phyloP scores from a whole-genome alignment of 176 grass and related monocot species.

The Carex myosuroides region DNA sequence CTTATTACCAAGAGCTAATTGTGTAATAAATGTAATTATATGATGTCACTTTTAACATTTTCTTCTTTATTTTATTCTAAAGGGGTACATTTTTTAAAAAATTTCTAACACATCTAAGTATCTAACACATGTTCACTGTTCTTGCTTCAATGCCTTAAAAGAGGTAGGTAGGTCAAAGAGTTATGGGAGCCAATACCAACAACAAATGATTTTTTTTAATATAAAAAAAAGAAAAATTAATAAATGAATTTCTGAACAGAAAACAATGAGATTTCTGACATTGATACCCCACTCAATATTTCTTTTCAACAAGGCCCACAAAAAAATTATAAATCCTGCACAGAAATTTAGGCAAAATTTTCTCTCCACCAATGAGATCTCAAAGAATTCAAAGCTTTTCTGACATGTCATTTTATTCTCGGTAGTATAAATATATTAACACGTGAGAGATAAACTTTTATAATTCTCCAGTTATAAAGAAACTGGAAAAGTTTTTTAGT shows the following conservation, averaged over 20 bases:
- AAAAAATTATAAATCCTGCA: neutral
- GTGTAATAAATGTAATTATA: neutral
- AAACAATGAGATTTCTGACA: constrained; percentile 13
- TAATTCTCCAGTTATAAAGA: neutral
- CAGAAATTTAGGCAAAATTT: constrained; percentile 7
- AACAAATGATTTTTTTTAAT: neutral
- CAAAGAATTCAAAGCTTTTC: neutral
- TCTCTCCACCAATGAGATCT: neutral
- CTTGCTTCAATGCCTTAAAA: neutral
- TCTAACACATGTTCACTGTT: neutral
- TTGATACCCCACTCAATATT: neutral
- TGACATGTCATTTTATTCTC: constrained; percentile 11
- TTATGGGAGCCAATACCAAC: neutral
- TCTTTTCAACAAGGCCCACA: neutral
- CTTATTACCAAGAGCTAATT: neutral
- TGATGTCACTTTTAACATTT: neutral
- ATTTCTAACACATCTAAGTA: neutral
- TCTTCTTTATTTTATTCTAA: too few species aligned
- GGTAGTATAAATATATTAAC: neutral
- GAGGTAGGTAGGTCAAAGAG: neutral
- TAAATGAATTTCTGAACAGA: neutral
- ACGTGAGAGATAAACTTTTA: neutral
- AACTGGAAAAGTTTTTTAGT: neutral
- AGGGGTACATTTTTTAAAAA: neutral
- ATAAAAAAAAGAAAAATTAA: neutral